Evolutionary conservation across 2,329 filamentous ascomycete genomes (phyloP).

Genomic region (Pochonia chlamydosporia): DNA sequence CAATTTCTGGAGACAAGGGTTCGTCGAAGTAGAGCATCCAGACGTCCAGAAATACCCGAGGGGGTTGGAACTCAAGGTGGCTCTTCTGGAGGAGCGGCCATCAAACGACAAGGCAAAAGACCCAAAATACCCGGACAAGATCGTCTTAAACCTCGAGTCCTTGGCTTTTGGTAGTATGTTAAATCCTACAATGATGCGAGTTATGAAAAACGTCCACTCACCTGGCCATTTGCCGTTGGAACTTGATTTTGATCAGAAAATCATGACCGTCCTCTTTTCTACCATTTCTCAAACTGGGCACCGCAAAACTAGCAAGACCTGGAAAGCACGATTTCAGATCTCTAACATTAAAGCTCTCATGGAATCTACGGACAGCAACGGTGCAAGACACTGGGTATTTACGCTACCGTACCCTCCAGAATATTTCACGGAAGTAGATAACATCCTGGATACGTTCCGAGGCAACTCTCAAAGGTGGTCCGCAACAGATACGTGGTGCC

Average conservation of each 20-base stretch:
- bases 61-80: conserved; percentile 15
- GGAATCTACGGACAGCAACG: conserved; percentile 18
- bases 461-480: conserved; percentile 30
- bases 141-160: conserved; percentile 36
- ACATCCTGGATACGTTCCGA: conserved; percentile 27
- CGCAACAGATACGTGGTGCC: conserved; percentile 39
- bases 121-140: conserved; percentile 21
- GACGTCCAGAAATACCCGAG: conserved; percentile 13
- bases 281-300: conserved; percentile 11
- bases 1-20: conserved; percentile 43
- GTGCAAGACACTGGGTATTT: conserved; percentile 37
- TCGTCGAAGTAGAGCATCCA: conserved; percentile 20
- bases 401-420: conserved; percentile 42
- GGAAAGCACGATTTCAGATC: conserved; percentile 40
- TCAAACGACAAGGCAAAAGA: not conserved
- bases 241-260: conserved; percentile 22
- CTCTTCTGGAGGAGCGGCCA: not conserved
- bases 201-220: conserved; percentile 39
- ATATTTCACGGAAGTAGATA: conserved; percentile 35
- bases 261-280: conserved; percentile 25
- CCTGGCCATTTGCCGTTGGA: conserved; percentile 19
- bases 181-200: conserved; percentile 49
- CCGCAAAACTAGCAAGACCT: conserved; percentile 18
- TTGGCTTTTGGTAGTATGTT: conserved; percentile 60
- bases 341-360: conserved; percentile 39